Base-by-base conservation (phyloP, 768 basidiomycete genomes). In the Pleurotus giganteus region DNA sequence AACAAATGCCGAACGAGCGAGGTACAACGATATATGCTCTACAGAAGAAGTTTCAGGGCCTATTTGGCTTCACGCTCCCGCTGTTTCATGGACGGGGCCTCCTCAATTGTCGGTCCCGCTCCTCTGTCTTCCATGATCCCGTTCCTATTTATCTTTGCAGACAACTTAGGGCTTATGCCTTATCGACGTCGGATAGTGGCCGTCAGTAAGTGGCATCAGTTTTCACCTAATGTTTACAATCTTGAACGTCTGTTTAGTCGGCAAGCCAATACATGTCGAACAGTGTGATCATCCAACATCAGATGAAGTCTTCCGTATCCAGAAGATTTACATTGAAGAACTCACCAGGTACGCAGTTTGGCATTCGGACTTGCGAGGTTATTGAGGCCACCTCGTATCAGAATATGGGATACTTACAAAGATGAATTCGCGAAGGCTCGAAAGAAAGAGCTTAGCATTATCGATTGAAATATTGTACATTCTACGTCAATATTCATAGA, bases 401-500 rank as follows among this genome's bases (percentile, higher is more conserved):
- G 94, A 47, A 96, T 98, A 60, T 98, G 95, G 95, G 82, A 98
- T 66, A 85, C 87, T 5, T 96, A 98, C 75, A 98, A 98, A 70
- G 89, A 98, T 65, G 80, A 87, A 52, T 97, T 95, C 63, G 95
- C 95, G 28, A 86, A 90, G 65, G 78, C 91, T 26, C 79, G 94
- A 39, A 82, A 83, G 54, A 77, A 82, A 58, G 90, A 93, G 66
- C 75, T 93, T 59, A 89, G 75, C 63, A 88, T 93, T 65, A 81
- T 93, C 60, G 89, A 87, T 55, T 91, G 65, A 74, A 52, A 24
- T 57, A 36, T 34, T 26, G 13, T 13, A 6, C 13, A 32, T 32
- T 41, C 13, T 41, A 41, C n/a, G 2, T 19, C 39, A 13, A 36
- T 31, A 6, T 4, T 19, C 17, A 29, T 36, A n/a, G 9, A 26